Conservation (phyloP, 176 grass and related monocot species). For the Carex myosuroides region DNA sequence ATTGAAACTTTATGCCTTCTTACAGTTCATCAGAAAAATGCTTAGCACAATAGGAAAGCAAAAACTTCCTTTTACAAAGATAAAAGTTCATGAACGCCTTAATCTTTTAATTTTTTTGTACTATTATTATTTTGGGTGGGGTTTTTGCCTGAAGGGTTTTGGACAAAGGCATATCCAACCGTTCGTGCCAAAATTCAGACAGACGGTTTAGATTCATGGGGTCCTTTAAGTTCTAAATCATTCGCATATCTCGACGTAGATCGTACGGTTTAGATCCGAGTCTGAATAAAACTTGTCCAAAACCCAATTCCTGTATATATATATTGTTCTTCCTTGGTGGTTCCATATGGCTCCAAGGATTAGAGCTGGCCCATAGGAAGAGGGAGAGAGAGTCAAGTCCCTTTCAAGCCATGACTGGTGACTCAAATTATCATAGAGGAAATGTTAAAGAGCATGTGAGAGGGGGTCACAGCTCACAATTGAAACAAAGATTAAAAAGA, state of each 20-base stretch:
- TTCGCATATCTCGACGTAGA: no score
- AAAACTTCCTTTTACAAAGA: conserved; percentile 5
- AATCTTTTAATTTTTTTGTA: not conserved
- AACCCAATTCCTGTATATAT: not conserved
- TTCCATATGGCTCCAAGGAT: not conserved
- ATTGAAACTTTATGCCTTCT: not conserved
- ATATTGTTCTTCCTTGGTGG: not conserved
- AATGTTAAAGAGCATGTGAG: not conserved
- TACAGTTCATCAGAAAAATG: not conserved
- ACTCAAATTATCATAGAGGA: not conserved
- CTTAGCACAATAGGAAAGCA: conserved; percentile 4
- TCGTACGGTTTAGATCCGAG: no score
- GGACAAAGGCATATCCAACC: not conserved
- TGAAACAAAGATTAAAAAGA: conserved; percentile 1
- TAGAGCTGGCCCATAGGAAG: not conserved
- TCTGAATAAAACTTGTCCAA: no score
- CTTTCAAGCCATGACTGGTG: conserved; percentile 9
- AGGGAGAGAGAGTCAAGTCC: conserved; percentile 9
- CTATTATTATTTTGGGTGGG: no score
- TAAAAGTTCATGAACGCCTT: not conserved
- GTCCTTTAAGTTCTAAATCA: no score
- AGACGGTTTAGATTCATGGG: no score
- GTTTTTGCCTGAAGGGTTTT: no score
- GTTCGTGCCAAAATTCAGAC: no score
- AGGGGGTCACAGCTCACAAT: conserved; percentile 2